Evolutionary conservation across 2,329 filamentous ascomycete genomes (phyloP).

Genomic region (Chalaropsis ovoidea): DNA sequence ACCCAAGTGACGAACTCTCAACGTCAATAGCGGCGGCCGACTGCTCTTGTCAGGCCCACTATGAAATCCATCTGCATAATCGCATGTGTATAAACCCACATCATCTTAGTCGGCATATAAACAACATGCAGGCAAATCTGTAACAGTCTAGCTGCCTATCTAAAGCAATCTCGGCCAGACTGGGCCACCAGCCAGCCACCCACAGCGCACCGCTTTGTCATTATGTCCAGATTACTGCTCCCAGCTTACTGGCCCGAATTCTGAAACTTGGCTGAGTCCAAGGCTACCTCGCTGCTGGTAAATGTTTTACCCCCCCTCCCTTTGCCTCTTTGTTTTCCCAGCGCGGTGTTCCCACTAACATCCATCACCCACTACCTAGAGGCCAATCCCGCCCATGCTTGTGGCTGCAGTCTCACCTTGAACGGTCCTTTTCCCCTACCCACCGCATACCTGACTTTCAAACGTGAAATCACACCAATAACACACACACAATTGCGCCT

Average conservation of each 20-base stretch:
- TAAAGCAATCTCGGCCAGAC: background rate
- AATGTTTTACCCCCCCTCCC: background rate
- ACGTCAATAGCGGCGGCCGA: background rate
- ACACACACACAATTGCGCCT: background rate
- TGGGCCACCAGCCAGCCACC: background rate
- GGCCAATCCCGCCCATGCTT: too few relatives aligned
- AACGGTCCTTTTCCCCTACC: background rate
- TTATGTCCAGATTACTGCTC: background rate
- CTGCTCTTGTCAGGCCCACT: background rate
- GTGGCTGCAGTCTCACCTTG: too few relatives aligned
- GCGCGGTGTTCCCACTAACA: too few relatives aligned
- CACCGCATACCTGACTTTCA: conserved; percentile 11
- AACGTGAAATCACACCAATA: background rate
- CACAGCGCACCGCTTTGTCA: background rate
- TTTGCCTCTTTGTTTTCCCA: background rate
- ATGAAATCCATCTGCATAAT: too few relatives aligned
- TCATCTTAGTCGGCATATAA: background rate
- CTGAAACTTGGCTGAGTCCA: background rate
- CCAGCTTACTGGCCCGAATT: background rate
- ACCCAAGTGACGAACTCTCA: too few relatives aligned
- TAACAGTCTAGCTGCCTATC: conserved; percentile 7
- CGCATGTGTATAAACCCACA: background rate
- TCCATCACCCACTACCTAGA: too few relatives aligned
- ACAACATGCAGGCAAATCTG: background rate
- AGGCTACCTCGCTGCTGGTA: background rate